Evolutionary conservation across 768 basidiomycete species (phyloP).

Genomic region (Tricholoma matsutake): DNA sequence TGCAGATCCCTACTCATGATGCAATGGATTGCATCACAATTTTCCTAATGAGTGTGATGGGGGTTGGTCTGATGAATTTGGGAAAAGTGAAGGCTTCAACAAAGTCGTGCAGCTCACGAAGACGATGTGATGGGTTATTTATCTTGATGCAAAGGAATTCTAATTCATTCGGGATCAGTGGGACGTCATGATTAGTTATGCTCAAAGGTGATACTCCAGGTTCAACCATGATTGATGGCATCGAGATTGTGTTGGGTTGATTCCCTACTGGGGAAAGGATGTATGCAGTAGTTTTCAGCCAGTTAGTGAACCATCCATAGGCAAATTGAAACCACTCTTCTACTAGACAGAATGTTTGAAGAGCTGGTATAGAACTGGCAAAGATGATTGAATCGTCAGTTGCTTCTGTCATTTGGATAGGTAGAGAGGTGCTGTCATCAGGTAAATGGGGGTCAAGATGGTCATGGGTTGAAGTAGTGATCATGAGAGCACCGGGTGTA

Average conservation of each 20-base stretch:
- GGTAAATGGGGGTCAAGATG: background rate
- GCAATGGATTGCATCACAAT: no score
- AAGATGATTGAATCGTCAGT: background rate
- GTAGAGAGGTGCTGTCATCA: background rate
- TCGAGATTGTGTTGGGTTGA: background rate
- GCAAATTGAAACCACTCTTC: no score
- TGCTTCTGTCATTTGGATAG: background rate
- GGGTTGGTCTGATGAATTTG: no score
- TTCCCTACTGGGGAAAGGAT: background rate
- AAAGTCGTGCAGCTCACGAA: background rate
- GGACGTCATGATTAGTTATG: background rate
- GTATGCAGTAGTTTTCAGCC: no score
- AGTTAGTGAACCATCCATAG: background rate
- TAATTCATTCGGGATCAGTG: no score
- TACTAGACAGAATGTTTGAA: background rate
- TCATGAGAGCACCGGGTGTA: background rate
- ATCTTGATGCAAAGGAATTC: no score
- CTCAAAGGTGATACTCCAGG: background rate
- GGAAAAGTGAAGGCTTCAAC: no score
- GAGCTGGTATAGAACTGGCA: background rate
- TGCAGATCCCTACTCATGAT: no score
- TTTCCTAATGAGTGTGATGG: no score
- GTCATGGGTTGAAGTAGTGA: background rate
- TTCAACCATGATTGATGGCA: no score
- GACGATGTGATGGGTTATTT: slow-evolving; percentile 7